phyloP scores from a whole-genome alignment of 495 filamentous ascomycete species.

The Trichoderma virens region DNA sequence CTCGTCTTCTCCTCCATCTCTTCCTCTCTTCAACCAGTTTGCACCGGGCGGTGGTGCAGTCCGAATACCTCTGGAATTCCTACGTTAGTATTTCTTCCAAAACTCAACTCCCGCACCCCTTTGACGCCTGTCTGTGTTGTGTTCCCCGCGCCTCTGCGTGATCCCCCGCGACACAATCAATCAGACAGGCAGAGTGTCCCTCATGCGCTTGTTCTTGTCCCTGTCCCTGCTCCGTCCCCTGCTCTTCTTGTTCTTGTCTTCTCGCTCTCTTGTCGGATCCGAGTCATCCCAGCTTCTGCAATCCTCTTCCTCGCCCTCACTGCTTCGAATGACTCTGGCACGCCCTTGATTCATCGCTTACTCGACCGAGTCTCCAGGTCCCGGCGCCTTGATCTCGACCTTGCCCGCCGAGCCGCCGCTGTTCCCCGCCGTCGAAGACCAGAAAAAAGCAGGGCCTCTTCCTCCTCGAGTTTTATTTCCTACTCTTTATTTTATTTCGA shows the following conservation, averaged over 20 bases:
- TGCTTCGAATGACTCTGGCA: constrained; percentile 3
- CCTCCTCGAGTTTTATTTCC: background rate
- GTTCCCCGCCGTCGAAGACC: constrained; percentile 5
- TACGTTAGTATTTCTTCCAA: background rate
- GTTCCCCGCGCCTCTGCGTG: background rate
- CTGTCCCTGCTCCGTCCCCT: constrained; percentile 5
- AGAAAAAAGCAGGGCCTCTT: background rate
- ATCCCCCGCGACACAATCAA: background rate
- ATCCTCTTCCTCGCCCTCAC: background rate
- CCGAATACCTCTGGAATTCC: background rate
- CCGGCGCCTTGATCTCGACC: constrained; percentile 1
- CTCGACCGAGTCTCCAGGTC: constrained; percentile 1
- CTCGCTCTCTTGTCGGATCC: background rate
- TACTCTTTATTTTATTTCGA: background rate
- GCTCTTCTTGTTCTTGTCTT: background rate
- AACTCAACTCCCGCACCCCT: background rate
- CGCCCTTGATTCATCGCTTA: constrained; percentile 7
- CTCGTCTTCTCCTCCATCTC: constrained; percentile 5
- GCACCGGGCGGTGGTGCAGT: background rate
- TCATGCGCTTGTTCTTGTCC: background rate
- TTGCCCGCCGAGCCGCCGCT: constrained; percentile 3
- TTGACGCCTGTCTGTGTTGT: background rate
- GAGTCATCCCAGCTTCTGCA: constrained; percentile 2
- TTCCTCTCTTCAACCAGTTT: background rate
- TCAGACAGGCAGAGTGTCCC: background rate